A percentile compares a stretch with the other conserved stretches of the same genome.
These are phyloP conservation scores for Leucosporidium scottii DNA, from an alignment of 768 basidiomycete genomes.

Conservation along the genomic window DNA sequence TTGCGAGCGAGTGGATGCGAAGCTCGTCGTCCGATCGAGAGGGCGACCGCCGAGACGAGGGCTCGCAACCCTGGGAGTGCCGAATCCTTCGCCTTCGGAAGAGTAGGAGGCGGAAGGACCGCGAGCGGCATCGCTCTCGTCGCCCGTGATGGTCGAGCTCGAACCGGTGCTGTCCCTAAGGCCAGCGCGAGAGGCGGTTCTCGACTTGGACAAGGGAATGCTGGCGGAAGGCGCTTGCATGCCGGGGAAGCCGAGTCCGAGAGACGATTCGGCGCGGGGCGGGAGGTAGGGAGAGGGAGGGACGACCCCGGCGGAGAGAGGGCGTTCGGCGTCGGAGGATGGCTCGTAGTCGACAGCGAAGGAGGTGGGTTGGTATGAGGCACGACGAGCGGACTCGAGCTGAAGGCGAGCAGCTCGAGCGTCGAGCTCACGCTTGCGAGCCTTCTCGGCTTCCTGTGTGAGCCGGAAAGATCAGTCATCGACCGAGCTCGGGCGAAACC, in stretches of 20 bases:
- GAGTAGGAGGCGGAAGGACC: too few species aligned
- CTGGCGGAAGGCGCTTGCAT: not conserved
- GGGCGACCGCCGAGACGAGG: conserved; percentile 2
- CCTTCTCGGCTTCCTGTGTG: conserved; percentile 9
- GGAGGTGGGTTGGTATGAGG: not conserved
- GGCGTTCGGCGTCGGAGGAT: not conserved
- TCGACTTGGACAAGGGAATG: not conserved
- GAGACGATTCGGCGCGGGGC: not conserved
- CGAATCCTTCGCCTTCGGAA: too few species aligned
- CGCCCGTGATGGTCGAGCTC: not conserved
- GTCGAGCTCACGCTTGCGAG: conserved; percentile 1
- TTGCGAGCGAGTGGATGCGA: not conserved
- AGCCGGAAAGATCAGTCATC: not conserved
- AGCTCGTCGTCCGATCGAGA: conserved; percentile 22
- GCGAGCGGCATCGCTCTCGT: too few species aligned
- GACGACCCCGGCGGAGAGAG: not conserved
- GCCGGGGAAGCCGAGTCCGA: not conserved
- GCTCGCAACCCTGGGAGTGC: not conserved
- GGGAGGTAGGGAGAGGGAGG: not conserved
- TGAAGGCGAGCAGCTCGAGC: not conserved
- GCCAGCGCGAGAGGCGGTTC: conserved; percentile 10
- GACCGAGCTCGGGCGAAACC: too few species aligned
- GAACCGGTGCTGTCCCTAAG: conserved; percentile 5
- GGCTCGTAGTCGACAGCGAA: not conserved
- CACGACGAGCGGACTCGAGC: not conserved